These are phyloP conservation scores for Mycosarcoma mackinlayi DNA, from an alignment of 1,284 basidiomycete species.

Conservation along the genomic window DNA sequence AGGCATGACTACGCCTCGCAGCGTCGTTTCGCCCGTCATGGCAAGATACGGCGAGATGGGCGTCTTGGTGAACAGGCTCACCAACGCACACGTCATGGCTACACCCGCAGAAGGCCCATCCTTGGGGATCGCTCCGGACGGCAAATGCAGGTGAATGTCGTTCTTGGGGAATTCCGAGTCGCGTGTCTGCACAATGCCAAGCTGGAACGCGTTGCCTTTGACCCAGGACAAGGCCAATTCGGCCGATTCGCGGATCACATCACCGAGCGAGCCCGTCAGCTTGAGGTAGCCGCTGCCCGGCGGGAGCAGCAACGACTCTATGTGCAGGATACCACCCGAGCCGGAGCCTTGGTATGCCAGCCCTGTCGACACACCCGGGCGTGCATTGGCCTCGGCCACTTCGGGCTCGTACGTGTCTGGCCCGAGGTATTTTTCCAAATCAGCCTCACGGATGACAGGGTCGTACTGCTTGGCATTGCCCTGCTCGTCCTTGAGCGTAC, in stretches of 20 bases:
- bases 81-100: conserved; percentile 86
- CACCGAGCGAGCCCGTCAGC: conserved; percentile 79
- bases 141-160: conserved; percentile 88
- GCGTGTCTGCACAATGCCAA: conserved; percentile 78
- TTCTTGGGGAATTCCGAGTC: conserved; percentile 80
- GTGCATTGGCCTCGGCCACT: conserved; percentile 78
- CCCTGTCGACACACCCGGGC: conserved; percentile 81
- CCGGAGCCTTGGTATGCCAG: conserved; percentile 88
- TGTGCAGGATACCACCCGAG: conserved; percentile 84
- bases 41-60: conserved; percentile 69
- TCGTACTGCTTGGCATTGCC: conserved; percentile 72
- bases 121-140: conserved; percentile 86
- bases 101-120: conserved; percentile 86
- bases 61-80: conserved; percentile 81
- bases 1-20: conserved; percentile 64
- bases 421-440: conserved; percentile 87
- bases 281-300: conserved; percentile 79
- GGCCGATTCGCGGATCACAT: conserved; percentile 85
- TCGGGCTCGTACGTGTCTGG: conserved; percentile 83
- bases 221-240: conserved; percentile 78
- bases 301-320: conserved; percentile 78
- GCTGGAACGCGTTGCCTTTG: conserved; percentile 82
- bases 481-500: conserved; percentile 50
- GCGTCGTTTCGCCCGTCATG: conserved; percentile 66
- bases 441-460: conserved; percentile 75